Evolutionary conservation across 164 flowering plant genomes (phyloP).

Genomic region (Magnolia officinalis): DNA sequence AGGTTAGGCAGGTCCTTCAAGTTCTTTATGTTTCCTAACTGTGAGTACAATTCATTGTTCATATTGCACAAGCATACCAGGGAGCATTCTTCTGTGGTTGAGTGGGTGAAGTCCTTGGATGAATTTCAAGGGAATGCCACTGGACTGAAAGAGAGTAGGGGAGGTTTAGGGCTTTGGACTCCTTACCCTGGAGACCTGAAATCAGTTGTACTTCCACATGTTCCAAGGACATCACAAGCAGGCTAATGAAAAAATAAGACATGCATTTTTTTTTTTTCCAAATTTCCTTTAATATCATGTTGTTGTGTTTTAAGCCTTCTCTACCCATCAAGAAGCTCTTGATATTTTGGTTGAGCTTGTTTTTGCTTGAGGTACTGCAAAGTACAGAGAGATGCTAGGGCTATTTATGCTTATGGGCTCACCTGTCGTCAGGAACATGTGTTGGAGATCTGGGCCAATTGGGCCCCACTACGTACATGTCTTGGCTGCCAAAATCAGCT

Average conservation of each 20-base stretch:
- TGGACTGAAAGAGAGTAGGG: conserved; percentile 73
- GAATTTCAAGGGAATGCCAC: conserved; percentile 53
- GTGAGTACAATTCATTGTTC: conserved; percentile 86
- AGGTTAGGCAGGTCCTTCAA: conserved; percentile 64
- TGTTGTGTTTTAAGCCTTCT: background rate
- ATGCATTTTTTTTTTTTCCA: background rate
- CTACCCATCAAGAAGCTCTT: background rate
- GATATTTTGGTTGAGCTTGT: background rate
- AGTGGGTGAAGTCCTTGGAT: conserved; percentile 70
- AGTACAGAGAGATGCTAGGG: background rate
- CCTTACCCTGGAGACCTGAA: conserved; percentile 84
- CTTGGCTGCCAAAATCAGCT: background rate
- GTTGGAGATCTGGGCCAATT: background rate
- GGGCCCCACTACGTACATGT: background rate
- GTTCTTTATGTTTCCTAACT: conserved; percentile 90
- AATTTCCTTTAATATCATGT: background rate
- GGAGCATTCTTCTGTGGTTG: conserved; percentile 85
- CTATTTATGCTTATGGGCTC: background rate
- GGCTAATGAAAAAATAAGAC: conserved; percentile 43
- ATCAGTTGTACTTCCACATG: conserved; percentile 63
- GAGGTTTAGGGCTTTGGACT: conserved; percentile 93
- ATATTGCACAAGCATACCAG: conserved; percentile 80
- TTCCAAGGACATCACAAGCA: conserved; percentile 80
- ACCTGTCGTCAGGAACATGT: background rate
- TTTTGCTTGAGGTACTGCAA: background rate